Percentiles rank a stretch among this genome's conserved stretches.
Conservation (phyloP, 176 grass and related monocot genomes). For the Avena sativa region DNA sequence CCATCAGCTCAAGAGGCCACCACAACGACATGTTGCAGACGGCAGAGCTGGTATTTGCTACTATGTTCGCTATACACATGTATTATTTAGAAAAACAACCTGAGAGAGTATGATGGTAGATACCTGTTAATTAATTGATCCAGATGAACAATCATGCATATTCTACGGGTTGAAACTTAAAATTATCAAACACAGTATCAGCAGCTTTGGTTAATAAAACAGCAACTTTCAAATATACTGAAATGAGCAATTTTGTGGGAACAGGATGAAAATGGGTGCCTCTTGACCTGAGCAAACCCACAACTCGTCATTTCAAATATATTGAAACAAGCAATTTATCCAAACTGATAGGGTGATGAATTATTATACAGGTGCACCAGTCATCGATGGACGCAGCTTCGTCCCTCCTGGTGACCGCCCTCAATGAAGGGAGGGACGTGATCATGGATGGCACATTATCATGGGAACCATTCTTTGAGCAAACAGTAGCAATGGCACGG, state of each 20-base stretch:
- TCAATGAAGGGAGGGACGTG: slow-evolving; percentile 91
- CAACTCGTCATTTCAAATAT: slow-evolving; percentile 15
- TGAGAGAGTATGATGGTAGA: background rate
- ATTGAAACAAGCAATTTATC: background rate
- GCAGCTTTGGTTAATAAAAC: background rate
- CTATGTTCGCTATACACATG: background rate
- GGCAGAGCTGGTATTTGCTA: slow-evolving; percentile 73
- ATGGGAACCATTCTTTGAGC: slow-evolving; percentile 87
- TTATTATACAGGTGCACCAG: slow-evolving; percentile 83
- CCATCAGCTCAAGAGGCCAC: slow-evolving; percentile 92
- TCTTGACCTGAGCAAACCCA: background rate
- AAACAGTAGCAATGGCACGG: slow-evolving; percentile 85
- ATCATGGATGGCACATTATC: slow-evolving; percentile 97
- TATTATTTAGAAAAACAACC: background rate
- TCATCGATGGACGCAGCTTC: slow-evolving; percentile 89
- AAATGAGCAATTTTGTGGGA: background rate
- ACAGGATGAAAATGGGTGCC: background rate
- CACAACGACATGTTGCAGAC: slow-evolving; percentile 94
- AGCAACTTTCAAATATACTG: background rate
- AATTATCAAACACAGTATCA: background rate
- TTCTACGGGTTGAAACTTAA: background rate
- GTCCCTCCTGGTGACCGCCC: slow-evolving; percentile 85
- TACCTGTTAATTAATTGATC: background rate
- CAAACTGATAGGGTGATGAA: background rate
- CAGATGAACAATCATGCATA: background rate